These are phyloP conservation scores for Colletotrichum sidae DNA, from an alignment of 2,329 filamentous ascomycete species.

Conservation along the genomic window DNA sequence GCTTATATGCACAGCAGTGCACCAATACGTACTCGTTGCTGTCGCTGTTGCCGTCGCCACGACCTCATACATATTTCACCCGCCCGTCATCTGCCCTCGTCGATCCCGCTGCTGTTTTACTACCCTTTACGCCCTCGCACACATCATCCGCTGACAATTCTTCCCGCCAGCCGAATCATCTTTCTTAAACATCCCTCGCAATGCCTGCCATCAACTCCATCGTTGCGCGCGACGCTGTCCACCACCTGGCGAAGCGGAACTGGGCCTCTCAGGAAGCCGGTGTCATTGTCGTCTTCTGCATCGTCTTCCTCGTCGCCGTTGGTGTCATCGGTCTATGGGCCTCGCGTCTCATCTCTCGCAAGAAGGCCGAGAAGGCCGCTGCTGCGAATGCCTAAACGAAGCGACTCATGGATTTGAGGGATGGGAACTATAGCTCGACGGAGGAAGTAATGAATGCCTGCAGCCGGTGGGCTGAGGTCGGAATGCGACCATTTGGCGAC, in stretches of 20 bases:
- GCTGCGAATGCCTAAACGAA: slow-evolving; percentile 30
- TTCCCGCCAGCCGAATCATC: slow-evolving; percentile 6
- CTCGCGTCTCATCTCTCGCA: slow-evolving; percentile 46
- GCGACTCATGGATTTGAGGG: background rate
- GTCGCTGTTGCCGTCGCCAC: slow-evolving; percentile 14
- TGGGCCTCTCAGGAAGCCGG: slow-evolving; percentile 53
- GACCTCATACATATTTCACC: slow-evolving; percentile 33
- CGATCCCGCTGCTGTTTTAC: background rate
- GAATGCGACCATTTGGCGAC: background rate
- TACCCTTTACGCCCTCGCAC: background rate
- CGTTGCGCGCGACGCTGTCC: slow-evolving; percentile 51
- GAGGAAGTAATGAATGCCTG: slow-evolving; percentile 17
- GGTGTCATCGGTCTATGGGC: slow-evolving; percentile 47
- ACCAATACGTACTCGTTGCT: background rate
- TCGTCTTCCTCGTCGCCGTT: slow-evolving; percentile 54
- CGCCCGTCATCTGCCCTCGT: slow-evolving; percentile 4
- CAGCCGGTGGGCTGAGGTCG: slow-evolving; percentile 10
- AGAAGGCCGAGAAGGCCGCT: slow-evolving; percentile 44
- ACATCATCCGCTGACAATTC: slow-evolving; percentile 16
- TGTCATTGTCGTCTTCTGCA: slow-evolving; percentile 57
- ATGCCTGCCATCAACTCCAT: slow-evolving; percentile 56
- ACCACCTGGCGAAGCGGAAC: slow-evolving; percentile 56
- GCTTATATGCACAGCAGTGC: too few relatives aligned
- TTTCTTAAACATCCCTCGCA: slow-evolving; percentile 42
- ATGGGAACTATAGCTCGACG: background rate